Evolutionary conservation across 331 rosid genomes (phyloP).

Genomic region (Malus hybrid): DNA sequence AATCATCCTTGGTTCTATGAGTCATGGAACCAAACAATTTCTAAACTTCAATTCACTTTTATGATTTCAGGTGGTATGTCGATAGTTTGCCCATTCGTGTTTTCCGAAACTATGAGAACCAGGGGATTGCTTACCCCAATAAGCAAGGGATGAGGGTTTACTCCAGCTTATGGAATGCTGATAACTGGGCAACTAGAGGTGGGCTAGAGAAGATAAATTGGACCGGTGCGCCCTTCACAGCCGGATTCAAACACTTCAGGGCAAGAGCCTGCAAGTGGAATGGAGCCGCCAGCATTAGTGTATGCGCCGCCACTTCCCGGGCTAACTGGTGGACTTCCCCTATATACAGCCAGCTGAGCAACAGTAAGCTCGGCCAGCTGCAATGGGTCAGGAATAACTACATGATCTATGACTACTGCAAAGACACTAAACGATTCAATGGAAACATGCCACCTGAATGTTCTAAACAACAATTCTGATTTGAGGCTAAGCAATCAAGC

Average conservation of each 20-base stretch:
- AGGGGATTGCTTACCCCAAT: conserved; percentile 59
- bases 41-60: neutral
- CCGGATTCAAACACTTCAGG: conserved; percentile 42
- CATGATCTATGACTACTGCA: conserved; percentile 82
- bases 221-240: conserved; percentile 62
- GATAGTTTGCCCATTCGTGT: conserved; percentile 65
- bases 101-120: conserved; percentile 48
- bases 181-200: conserved; percentile 82
- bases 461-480: conserved; percentile 38
- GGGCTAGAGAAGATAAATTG: conserved; percentile 60
- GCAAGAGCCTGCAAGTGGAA: conserved; percentile 66
- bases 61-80: conserved; percentile 58
- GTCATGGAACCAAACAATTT: neutral
- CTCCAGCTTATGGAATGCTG: conserved; percentile 71
- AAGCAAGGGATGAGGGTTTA: conserved; percentile 69
- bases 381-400: conserved; percentile 45
- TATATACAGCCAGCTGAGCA: conserved; percentile 26
- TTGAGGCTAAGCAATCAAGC: neutral
- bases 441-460: conserved; percentile 60
- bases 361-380: conserved; percentile 33
- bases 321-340: conserved; percentile 71
- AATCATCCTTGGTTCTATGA: neutral
- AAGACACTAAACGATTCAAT: conserved; percentile 50
- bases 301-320: conserved; percentile 35
- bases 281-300: conserved; percentile 42